Evolutionary conservation across 176 grass and related monocot genomes (phyloP).

Genomic region (Oryza officinalis): DNA sequence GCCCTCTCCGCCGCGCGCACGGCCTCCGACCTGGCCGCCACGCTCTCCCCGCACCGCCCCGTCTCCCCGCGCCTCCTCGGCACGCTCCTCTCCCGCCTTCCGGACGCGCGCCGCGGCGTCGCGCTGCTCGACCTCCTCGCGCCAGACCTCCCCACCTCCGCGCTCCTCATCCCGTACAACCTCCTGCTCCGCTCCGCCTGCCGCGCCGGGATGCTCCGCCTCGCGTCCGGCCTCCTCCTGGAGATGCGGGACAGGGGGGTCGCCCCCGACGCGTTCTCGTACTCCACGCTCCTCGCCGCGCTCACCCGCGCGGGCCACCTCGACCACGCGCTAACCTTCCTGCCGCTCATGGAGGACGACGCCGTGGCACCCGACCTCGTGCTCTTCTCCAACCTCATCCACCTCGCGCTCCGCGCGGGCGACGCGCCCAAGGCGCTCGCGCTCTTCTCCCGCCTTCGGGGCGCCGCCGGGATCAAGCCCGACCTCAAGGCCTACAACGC

Average conservation of each 20-base stretch:
- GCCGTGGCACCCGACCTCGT: slow-evolving; percentile 61
- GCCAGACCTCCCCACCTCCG: slow-evolving; percentile 34
- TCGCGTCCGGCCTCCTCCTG: slow-evolving; percentile 78
- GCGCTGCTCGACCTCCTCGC: slow-evolving; percentile 76
- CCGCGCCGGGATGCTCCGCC: slow-evolving; percentile 55
- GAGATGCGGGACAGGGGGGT: slow-evolving; percentile 67
- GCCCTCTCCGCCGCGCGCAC: slow-evolving; percentile 53
- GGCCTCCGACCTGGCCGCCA: slow-evolving; percentile 54
- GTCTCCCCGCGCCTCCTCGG: slow-evolving; percentile 85
- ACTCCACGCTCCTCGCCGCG: slow-evolving; percentile 88
- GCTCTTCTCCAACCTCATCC: slow-evolving; percentile 85
- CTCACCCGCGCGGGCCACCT: slow-evolving; percentile 72
- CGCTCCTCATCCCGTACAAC: slow-evolving; percentile 72
- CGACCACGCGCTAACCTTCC: slow-evolving; percentile 74
- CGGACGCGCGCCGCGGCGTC: slow-evolving; percentile 67
- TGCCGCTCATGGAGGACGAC: slow-evolving; percentile 83
- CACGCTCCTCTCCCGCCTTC: slow-evolving; percentile 79
- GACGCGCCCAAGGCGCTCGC: slow-evolving; percentile 80
- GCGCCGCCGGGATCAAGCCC: slow-evolving; percentile 53
- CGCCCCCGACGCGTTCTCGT: slow-evolving; percentile 72
- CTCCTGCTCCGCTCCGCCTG: slow-evolving; percentile 66
- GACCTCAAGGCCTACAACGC: slow-evolving; percentile 88
- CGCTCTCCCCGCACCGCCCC: slow-evolving; percentile 55
- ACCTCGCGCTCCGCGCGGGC: slow-evolving; percentile 60
- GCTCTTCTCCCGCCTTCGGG: slow-evolving; percentile 81